Base-by-base conservation (phyloP, 208 protist genomes). In the Acanthamoeba royreba region DNA sequence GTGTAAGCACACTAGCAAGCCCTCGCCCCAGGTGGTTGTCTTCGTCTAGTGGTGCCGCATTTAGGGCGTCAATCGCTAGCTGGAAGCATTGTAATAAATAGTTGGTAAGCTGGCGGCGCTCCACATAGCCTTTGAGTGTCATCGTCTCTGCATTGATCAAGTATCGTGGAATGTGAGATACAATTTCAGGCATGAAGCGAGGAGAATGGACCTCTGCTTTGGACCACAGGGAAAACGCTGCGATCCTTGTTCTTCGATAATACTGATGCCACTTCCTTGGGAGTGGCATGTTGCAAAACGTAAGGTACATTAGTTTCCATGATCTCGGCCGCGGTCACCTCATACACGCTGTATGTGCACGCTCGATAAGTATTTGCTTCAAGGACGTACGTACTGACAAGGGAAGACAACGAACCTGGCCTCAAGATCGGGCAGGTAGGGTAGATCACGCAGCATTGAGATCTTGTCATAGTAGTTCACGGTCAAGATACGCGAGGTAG, bases 191-290 rank as follows among this genome's bases (percentile, higher is more conserved):
- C 9, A 66, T 25, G 55, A 66, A 5, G 55, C 35, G 31, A 28
- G 4, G 63, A 43, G 4, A 4, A 19, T n/a, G 66, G 0, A 83
- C 72, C 91, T 19, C 52, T 52, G 52, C 11, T 86, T 9, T 93
- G 43, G 40, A 93, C 91, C 13, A 93, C 91, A 15, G 91, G 91
- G 69, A 86, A 93, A 33, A 93, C 40, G 35, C 43, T 93, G 77
- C n/a, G 11, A 3, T 77, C 81, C 31, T 74, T 74, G 58, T 93
- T 72, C 52, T 81, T 93, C 13, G 74, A 66, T 15, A 93, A 45
- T n/a, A 93, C 42, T 28, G 61, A 58, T 28, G 91, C 55, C 40
- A 93, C 91, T 28, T 61, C 46, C 63, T 86, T 87, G 61, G 74
- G 77, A 2, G 53, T 93, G n/a, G 81, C 33, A 25, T 93, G 40